A percentile compares a stretch with the other conserved stretches of the same genome.
Evolutionary conservation across 352 stramenopile genomes (phyloP).

Genomic region (Pythium aphanidermatum): DNA sequence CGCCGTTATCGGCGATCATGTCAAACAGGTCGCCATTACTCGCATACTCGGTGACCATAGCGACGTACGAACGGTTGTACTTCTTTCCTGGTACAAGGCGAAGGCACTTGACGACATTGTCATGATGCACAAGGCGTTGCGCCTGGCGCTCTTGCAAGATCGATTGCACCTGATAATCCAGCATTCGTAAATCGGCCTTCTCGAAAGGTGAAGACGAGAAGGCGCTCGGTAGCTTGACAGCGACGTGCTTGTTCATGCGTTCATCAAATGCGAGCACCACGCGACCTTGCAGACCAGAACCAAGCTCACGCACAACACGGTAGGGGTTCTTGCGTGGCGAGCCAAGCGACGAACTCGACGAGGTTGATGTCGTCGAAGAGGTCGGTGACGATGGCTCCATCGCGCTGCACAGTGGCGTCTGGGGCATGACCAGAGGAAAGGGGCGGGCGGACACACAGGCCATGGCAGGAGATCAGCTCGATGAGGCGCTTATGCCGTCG

Average conservation of each 20-base stretch:
- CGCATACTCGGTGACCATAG: slow-evolving; percentile 77
- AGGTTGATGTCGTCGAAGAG: neutral
- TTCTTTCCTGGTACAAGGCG: slow-evolving; percentile 40
- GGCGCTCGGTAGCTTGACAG: slow-evolving; percentile 65
- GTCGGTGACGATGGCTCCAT: neutral
- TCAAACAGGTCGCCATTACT: slow-evolving; percentile 85
- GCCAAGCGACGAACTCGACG: neutral
- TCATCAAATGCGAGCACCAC: slow-evolving; percentile 58
- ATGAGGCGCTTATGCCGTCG: neutral
- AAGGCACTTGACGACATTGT: slow-evolving; percentile 48
- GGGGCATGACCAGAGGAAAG: neutral
- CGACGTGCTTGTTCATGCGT: slow-evolving; percentile 35
- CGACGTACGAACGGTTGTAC: slow-evolving; percentile 44
- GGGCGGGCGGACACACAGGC: slow-evolving; percentile 4
- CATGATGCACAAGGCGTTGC: slow-evolving; percentile 43
- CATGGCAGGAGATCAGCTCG: too few relatives aligned
- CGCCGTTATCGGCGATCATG: slow-evolving; percentile 63
- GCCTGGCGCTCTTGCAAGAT: slow-evolving; percentile 60
- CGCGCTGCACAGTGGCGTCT: neutral
- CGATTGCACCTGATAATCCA: slow-evolving; percentile 60
- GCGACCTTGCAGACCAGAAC: slow-evolving; percentile 53
- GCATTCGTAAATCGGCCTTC: slow-evolving; percentile 24
- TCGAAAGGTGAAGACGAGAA: slow-evolving; percentile 17
- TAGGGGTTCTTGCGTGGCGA: slow-evolving; percentile 27
- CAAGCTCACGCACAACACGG: slow-evolving; percentile 48